Evolutionary conservation across 2,329 filamentous ascomycete genomes (phyloP).

Genomic region (Ceratocystis albifundus): DNA sequence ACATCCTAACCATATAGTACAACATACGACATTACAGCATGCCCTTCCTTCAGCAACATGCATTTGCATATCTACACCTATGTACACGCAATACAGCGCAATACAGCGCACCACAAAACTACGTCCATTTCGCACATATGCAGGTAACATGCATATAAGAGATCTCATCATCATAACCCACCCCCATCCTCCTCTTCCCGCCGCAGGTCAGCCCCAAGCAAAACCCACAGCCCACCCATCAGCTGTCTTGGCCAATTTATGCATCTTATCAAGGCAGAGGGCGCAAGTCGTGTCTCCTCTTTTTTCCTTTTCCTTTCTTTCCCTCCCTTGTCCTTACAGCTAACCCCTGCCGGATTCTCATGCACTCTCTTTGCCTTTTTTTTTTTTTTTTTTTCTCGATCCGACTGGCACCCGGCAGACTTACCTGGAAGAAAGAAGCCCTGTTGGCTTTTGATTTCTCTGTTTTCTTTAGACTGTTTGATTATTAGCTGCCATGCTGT

Average conservation of each 20-base stretch:
- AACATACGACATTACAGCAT: not conserved
- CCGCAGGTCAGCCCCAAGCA: constrained; percentile 3
- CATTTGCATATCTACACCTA: not conserved
- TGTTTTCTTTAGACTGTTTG: not conserved
- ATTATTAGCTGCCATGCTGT: too few species aligned
- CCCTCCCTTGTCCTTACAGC: not conserved
- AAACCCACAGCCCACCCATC: not conserved
- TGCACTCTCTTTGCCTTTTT: not conserved
- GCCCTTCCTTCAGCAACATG: not conserved
- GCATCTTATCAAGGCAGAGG: not conserved
- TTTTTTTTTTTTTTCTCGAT: not conserved
- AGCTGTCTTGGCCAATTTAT: constrained; percentile 11
- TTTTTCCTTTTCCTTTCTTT: not conserved
- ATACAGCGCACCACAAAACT: not conserved
- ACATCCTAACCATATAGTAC: not conserved
- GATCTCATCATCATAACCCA: constrained; percentile 6
- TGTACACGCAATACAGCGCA: not conserved
- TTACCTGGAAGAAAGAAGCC: not conserved
- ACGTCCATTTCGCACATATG: constrained; percentile 1
- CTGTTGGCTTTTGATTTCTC: not conserved
- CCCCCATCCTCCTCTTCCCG: not conserved
- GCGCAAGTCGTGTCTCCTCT: not conserved
- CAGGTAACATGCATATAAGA: constrained; percentile 7
- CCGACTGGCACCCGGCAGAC: not conserved
- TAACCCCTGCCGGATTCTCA: not conserved